phyloP scores from a whole-genome alignment of 257 asterid genomes.

The Paulownia fortunei region DNA sequence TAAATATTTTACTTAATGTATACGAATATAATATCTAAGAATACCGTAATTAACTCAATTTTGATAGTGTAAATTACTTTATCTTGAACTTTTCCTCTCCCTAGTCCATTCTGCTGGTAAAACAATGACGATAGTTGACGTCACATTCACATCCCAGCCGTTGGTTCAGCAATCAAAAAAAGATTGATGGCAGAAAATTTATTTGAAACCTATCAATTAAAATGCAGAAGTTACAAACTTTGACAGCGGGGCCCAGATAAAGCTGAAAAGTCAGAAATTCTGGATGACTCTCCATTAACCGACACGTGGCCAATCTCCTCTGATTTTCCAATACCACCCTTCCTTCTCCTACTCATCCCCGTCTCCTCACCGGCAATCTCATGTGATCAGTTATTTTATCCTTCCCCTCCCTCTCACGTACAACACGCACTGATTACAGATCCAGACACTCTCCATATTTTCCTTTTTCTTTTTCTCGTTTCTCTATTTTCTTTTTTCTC shows the following conservation, averaged over 20 bases:
- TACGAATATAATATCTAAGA: too few species aligned
- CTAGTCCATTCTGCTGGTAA: neutral
- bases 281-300: constrained; percentile 35
- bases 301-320: constrained; percentile 51
- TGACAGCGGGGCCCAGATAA: constrained; percentile 9
- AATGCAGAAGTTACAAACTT: neutral
- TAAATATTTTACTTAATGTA: too few species aligned
- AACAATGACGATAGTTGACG: neutral
- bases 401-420: constrained; percentile 23
- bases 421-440: constrained; percentile 42
- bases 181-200: neutral
- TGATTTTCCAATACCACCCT: constrained; percentile 54
- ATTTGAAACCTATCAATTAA: neutral
- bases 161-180: neutral
- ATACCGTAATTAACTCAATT: too few species aligned
- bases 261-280: constrained; percentile 36
- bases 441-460: constrained; percentile 28
- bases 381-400: constrained; percentile 58
- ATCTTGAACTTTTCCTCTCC: neutral
- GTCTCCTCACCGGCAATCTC: constrained; percentile 67
- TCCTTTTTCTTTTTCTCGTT: neutral
- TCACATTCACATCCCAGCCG: constrained; percentile 24
- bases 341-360: constrained; percentile 75
- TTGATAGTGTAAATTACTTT: neutral
- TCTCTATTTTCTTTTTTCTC: neutral